A percentile compares a stretch with the other conserved stretches of the same genome.
Conservation (phyloP, 805 yeast genomes). For the Wickerhamomyces bisporus region DNA sequence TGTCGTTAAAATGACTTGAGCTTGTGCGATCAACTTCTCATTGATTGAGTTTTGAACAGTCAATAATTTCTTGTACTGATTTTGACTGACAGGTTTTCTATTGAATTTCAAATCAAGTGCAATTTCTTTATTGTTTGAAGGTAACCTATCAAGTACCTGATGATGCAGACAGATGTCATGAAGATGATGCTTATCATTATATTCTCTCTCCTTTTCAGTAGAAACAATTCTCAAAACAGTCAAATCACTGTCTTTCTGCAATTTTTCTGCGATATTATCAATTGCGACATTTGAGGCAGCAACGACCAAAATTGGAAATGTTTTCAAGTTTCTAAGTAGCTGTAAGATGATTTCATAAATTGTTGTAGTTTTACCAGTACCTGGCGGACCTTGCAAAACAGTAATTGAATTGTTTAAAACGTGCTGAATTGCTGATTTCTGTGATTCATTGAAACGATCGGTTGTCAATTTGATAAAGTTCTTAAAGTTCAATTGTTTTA, state of each 20-base stretch:
- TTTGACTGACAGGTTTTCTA: conserved; percentile 38
- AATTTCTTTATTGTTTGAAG: conserved; percentile 38
- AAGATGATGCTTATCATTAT: conserved; percentile 50
- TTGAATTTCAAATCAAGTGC: conserved; percentile 39
- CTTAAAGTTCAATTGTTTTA: conserved; percentile 50
- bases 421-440: conserved; percentile 40
- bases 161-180: conserved; percentile 60
- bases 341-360: conserved; percentile 58
- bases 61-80: conserved; percentile 45
- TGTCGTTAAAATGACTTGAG: conserved; percentile 67
- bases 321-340: conserved; percentile 46
- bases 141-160: conserved; percentile 45
- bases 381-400: conserved; percentile 75
- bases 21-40: conserved; percentile 51
- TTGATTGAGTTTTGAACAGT: conserved; percentile 40
- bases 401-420: conserved; percentile 33
- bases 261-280: conserved; percentile 70
- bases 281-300: conserved; percentile 76
- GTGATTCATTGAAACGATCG: conserved; percentile 52
- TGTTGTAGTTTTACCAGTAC: conserved; percentile 76
- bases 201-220: conserved; percentile 55
- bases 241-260: conserved; percentile 45
- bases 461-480: conserved; percentile 47
- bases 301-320: conserved; percentile 63
- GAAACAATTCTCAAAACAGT: conserved; percentile 54